phyloP scores from a whole-genome alignment of 2,329 filamentous ascomycete genomes.

The Xylariaceae sp. region DNA sequence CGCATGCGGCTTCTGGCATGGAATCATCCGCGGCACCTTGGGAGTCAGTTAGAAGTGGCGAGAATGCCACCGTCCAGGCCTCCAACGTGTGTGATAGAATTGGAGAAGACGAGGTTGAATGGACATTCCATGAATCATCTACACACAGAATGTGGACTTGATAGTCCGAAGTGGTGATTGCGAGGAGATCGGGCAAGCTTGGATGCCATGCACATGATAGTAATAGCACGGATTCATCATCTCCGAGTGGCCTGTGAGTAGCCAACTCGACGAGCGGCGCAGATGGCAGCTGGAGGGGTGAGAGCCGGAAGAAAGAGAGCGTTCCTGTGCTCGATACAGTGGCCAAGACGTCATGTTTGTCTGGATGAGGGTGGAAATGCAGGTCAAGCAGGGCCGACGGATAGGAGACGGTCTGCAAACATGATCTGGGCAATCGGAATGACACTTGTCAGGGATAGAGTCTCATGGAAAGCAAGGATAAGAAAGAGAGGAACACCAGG shows the following conservation, averaged over 20 bases:
- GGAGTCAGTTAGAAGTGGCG: slow-evolving; percentile 28
- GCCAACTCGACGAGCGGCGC: slow-evolving; percentile 34
- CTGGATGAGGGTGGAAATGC: slow-evolving; percentile 61
- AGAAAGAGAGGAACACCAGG: slow-evolving; percentile 8
- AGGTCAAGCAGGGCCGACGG: slow-evolving; percentile 77
- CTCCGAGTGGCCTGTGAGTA: slow-evolving; percentile 42
- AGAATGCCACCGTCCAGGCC: slow-evolving; percentile 68
- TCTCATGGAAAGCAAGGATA: not conserved
- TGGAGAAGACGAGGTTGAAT: slow-evolving; percentile 33
- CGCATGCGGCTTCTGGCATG: slow-evolving; percentile 10
- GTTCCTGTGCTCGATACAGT: slow-evolving; percentile 73
- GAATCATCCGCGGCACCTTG: not conserved
- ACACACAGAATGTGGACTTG: slow-evolving; percentile 53
- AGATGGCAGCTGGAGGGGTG: slow-evolving; percentile 10
- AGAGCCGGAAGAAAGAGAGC: slow-evolving; percentile 58
- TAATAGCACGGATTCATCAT: slow-evolving; percentile 57
- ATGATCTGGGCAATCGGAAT: slow-evolving; percentile 38
- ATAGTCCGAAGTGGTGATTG: slow-evolving; percentile 66
- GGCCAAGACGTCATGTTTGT: slow-evolving; percentile 54
- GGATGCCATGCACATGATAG: slow-evolving; percentile 73
- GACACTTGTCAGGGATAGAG: slow-evolving; percentile 16
- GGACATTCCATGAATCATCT: slow-evolving; percentile 38
- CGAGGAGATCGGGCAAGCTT: slow-evolving; percentile 48
- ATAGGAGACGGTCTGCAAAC: slow-evolving; percentile 55
- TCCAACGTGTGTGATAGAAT: slow-evolving; percentile 54